A percentile compares a stretch with the other conserved stretches of the same genome.
Conservation (phyloP, 2,329 filamentous ascomycete species). For the Neofusicoccum kwambonambiense region DNA sequence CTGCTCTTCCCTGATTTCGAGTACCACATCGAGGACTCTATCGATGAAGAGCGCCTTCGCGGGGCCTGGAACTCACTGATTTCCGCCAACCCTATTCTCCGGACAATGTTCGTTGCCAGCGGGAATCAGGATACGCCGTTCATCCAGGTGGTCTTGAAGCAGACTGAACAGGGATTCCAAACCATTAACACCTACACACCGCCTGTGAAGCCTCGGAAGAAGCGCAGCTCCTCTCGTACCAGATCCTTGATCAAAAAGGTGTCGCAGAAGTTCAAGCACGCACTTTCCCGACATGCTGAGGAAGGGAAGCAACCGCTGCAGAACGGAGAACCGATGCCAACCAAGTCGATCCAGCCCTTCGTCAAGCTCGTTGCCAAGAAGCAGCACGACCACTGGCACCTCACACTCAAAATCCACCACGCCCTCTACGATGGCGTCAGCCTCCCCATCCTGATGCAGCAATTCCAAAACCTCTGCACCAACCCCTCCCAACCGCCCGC, state of each 20-base stretch:
- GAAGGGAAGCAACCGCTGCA: background rate
- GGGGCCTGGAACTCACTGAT: constrained; percentile 63
- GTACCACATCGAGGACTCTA: constrained; percentile 51
- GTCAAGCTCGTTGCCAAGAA: constrained; percentile 38
- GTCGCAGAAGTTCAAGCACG: background rate
- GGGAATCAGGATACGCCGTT: constrained; percentile 51
- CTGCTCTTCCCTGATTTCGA: constrained; percentile 74
- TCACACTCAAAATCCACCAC: constrained; percentile 68
- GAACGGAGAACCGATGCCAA: background rate
- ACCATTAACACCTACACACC: background rate
- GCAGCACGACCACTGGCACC: constrained; percentile 30
- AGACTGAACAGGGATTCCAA: constrained; percentile 35
- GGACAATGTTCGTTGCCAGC: constrained; percentile 64
- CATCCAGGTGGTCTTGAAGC: constrained; percentile 60
- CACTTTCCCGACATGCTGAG: background rate
- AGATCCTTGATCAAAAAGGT: background rate
- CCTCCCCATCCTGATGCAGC: constrained; percentile 61
- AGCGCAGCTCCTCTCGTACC: background rate
- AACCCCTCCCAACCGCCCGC: background rate
- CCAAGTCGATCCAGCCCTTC: constrained; percentile 28
- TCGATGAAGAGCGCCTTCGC: constrained; percentile 46
- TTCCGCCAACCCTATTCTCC: constrained; percentile 60
- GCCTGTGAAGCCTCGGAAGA: background rate
- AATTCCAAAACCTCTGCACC: constrained; percentile 49
- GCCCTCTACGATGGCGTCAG: constrained; percentile 86